Evolutionary conservation across 2,329 filamentous ascomycete species (phyloP), one percentile per base, ranked within the genome.

Genomic region (Nothophaeocryptopus gaeumannii): DNA sequence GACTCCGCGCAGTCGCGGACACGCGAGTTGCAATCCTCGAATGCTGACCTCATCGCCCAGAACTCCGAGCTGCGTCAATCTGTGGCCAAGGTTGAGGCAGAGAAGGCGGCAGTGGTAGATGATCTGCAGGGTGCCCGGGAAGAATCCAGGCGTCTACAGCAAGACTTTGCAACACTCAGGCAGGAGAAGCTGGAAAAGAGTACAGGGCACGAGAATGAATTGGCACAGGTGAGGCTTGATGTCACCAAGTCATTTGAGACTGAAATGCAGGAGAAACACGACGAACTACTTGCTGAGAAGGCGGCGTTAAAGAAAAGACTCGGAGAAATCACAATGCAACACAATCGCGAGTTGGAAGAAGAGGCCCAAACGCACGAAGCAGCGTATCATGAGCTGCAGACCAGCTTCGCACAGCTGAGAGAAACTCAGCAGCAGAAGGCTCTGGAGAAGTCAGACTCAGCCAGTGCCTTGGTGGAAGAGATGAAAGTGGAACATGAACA

Each of bases 271-370:
- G 33, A 47, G 26, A 45, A 43, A 14, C 33, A 51, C 45, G 48
- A 52, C 5, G 30, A 31, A 5, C 20, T 52, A n/a, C 29, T 50
- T 8, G 39, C 20, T 15, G 56, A 53, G 39, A 58, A 56, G 37
- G 35, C 35, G 20, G 37, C 20, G 12, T 47, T 56, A 5, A 52
- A 50, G 20, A 40, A 50, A 31, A 40, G 53, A 45, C 50, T 60
- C 15, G 48, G 47, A 29, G 58, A 60, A 1, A 20, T 54, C 13
- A 47, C 46, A 10, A 54, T 57, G 33, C 51, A 56, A 31, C 58
- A 61, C 36, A 60, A 61, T 32, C 58, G 54, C 20, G 59, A 60
- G 42, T 50, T 62, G 14, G 59, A 62, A 43, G 58, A 60, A 40
- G 54, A 59, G 32, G 33, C 45, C 14, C 55, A 56, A 34, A 56